A percentile compares a stretch with the other conserved stretches of the same genome.
Evolutionary conservation across 2,329 filamentous ascomycete genomes (phyloP).

Genomic region (Fusarium miscanthi): DNA sequence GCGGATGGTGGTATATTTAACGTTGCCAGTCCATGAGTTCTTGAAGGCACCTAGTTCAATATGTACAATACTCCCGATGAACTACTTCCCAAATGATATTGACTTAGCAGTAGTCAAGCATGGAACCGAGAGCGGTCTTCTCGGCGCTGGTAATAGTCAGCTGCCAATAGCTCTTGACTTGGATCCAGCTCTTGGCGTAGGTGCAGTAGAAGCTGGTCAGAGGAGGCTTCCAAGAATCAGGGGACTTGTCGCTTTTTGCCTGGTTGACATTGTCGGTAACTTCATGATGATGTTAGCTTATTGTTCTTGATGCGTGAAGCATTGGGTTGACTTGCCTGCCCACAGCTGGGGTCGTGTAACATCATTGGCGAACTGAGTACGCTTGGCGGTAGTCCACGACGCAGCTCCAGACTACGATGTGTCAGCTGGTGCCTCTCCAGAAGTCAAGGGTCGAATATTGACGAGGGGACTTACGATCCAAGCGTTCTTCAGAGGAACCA

Average conservation of each 20-base stretch:
- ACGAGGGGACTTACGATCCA: slow-evolving; percentile 69
- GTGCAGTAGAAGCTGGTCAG: slow-evolving; percentile 78
- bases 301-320: background rate
- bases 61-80: background rate
- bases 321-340: slow-evolving; percentile 54
- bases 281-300: background rate
- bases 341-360: slow-evolving; percentile 79
- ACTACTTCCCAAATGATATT: background rate
- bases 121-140: slow-evolving; percentile 71
- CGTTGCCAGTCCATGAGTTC: background rate
- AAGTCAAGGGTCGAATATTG: background rate
- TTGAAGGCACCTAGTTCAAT: background rate
- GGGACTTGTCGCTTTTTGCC: slow-evolving; percentile 76
- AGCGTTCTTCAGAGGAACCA: slow-evolving; percentile 83
- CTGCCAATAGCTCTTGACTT: slow-evolving; percentile 79
- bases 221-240: slow-evolving; percentile 81
- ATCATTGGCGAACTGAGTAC: slow-evolving; percentile 81
- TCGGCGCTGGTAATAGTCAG: slow-evolving; percentile 78
- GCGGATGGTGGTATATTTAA: background rate
- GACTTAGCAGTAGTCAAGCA: slow-evolving; percentile 49
- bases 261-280: slow-evolving; percentile 83
- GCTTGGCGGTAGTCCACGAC: slow-evolving; percentile 74
- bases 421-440: slow-evolving; percentile 11
- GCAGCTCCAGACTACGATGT: slow-evolving; percentile 72
- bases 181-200: slow-evolving; percentile 81